A percentile compares a stretch with the other conserved stretches of the same genome.
phyloP scores from a whole-genome alignment of 805 yeast genomes.

The Yarrowia keelungensis region DNA sequence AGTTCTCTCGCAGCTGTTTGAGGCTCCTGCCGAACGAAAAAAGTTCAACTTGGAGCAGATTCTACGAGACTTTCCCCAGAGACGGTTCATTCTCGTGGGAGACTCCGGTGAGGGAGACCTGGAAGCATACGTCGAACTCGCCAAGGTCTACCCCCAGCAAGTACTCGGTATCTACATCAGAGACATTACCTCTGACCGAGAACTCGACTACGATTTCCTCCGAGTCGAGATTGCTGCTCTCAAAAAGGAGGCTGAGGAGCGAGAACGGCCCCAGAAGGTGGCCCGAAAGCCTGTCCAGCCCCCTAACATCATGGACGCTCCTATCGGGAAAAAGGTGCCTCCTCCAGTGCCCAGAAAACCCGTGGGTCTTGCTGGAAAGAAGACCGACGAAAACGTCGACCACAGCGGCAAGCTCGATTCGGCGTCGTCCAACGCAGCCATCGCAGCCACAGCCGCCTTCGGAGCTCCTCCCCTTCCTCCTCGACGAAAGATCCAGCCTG shows the following conservation, averaged over 20 bases:
- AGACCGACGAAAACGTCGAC: constrained; percentile 1
- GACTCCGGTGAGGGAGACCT: constrained; percentile 96
- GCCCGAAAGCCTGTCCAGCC: constrained; percentile 33
- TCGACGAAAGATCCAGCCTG: constrained; percentile 42
- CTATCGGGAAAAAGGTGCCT: constrained; percentile 27
- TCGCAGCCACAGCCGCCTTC: constrained; percentile 44
- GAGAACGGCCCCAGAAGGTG: not conserved
- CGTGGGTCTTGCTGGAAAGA: constrained; percentile 41
- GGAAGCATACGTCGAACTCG: constrained; percentile 84
- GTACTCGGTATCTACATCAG: constrained; percentile 80
- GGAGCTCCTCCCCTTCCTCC: constrained; percentile 40
- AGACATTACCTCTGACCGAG: constrained; percentile 58
- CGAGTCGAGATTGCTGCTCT: constrained; percentile 39
- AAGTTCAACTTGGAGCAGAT: constrained; percentile 67
- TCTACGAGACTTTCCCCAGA: constrained; percentile 72
- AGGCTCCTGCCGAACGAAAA: constrained; percentile 86
- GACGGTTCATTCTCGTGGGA: constrained; percentile 85
- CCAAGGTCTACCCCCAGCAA: constrained; percentile 65
- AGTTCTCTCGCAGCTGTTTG: constrained; percentile 78
- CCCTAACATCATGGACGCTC: constrained; percentile 22
- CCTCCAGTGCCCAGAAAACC: constrained; percentile 49
- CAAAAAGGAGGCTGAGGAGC: constrained; percentile 10
- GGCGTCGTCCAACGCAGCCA: constrained; percentile 44
- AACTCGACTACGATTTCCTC: constrained; percentile 45
- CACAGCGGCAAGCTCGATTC: constrained; percentile 13